Conservation (phyloP, 768 basidiomycete genomes). For the Phaffia tasmanica region DNA sequence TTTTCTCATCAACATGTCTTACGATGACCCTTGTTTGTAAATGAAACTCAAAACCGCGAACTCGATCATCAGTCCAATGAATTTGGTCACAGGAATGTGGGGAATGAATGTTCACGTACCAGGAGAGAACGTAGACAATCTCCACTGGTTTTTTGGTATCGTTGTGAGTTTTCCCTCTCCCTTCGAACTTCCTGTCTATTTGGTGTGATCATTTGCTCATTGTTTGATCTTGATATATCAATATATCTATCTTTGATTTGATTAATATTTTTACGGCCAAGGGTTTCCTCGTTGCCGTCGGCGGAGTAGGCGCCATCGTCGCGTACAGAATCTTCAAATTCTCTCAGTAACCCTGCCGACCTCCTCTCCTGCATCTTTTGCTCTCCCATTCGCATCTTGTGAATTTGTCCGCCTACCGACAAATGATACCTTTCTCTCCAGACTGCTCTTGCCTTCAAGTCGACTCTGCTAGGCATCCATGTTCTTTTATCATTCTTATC, state of each 20-base stretch:
- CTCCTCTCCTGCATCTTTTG: too few relatives aligned
- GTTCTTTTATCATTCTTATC: background rate
- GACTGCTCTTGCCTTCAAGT: background rate
- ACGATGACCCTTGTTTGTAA: background rate
- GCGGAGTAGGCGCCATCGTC: constrained; percentile 50
- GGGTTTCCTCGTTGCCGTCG: constrained; percentile 61
- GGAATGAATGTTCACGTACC: constrained; percentile 98
- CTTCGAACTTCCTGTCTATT: too few relatives aligned
- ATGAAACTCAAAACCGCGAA: background rate
- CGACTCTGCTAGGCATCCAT: background rate
- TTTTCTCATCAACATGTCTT: background rate
- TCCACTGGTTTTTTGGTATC: constrained; percentile 79
- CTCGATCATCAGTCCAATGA: constrained; percentile 39
- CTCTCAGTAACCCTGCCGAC: background rate
- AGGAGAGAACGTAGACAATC: constrained; percentile 54
- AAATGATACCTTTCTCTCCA: background rate
- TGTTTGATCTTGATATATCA: too few relatives aligned
- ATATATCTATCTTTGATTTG: too few relatives aligned
- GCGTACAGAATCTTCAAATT: constrained; percentile 21
- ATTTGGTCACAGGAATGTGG: constrained; percentile 91
- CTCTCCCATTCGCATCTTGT: background rate
- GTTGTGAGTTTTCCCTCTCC: constrained; percentile 41
- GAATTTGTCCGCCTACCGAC: background rate
- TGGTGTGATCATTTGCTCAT: too few relatives aligned
- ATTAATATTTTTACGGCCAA: too few relatives aligned